A percentile compares a stretch with the other conserved stretches of the same genome.
These are phyloP conservation scores for Alternaria sp. DNA, from an alignment of 2,329 filamentous ascomycete species.

Conservation along the genomic window DNA sequence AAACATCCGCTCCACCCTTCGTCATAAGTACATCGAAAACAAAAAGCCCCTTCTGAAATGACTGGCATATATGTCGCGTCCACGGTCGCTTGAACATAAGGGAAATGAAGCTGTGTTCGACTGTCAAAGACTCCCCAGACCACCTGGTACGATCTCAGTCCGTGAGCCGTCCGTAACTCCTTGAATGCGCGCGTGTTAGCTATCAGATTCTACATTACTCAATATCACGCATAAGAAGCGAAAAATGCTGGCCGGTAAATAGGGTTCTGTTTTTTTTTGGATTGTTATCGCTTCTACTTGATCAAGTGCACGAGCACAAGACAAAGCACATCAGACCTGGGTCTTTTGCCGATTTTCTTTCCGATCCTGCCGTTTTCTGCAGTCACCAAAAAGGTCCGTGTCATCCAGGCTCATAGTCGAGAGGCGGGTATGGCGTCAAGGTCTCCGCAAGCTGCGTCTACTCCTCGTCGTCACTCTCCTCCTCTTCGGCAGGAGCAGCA, in stretches of 20 bases:
- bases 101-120: background rate
- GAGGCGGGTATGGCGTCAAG: background rate
- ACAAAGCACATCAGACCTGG: background rate
- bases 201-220: background rate
- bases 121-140: background rate
- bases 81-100: background rate
- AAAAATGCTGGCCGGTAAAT: background rate
- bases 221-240: background rate
- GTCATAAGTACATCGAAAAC: too few relatives aligned
- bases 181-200: background rate
- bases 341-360: background rate
- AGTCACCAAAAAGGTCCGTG: constrained; percentile 1
- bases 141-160: background rate
- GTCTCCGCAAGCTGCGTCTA: constrained; percentile 23
- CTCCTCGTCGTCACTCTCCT: constrained; percentile 44
- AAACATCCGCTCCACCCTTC: background rate
- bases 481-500: constrained; percentile 52
- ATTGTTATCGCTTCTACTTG: constrained; percentile 15
- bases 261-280: constrained; percentile 2
- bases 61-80: background rate
- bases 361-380: background rate
- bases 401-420: constrained; percentile 1
- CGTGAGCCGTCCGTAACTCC: background rate
- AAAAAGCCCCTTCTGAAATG: background rate
- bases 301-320: background rate